Evolutionary conservation across 225 moss, liverwort and hornwort species (phyloP), one percentile per base, ranked within the genome.

Genomic region (Pseudoscleropodium purum): DNA sequence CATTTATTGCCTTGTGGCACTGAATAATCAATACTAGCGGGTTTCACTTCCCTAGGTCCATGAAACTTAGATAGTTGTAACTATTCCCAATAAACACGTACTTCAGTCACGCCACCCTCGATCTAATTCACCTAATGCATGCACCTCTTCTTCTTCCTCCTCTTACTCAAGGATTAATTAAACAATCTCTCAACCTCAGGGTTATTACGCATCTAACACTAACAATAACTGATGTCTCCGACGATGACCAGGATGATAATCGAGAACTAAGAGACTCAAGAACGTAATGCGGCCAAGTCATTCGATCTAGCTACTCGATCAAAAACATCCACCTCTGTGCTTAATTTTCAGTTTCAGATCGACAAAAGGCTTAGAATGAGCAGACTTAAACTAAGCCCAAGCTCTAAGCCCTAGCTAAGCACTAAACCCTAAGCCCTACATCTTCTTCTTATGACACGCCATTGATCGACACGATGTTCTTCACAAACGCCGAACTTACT

Each of bases 1-100:
- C 75, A 67, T 74, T 88, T 88, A 82, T 88, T 88, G 75, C 41
- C 88, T 75, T 88, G 65, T 65, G 89, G 69, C 89, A 84, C 60
- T 60, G 49, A 69, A 89, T 60, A 78, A n/a, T 89, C 78, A 78
- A 89, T 49, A 43, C 76, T 41, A 41, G 67, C 63, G 54, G 75
- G 52, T 41, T 65, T 76, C 63, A 64, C 75, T 64, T 76, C 76
- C 76, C 37, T 86, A 62, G n/a, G 34, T n/a, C n/a, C 64, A 73
- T 49, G 26, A 64, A 27, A n/a, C 64, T 24, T 77, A n/a, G 19
- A 61, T 31, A 41, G 60, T 43, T 31, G 31, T 61, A 81, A 81
- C 81, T 81, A 81, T 61, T n/a, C 61, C 13, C 37, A 75, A 62
- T 37, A 2, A 29, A 62, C 75, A 62, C 75, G 52, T 52, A 63